phyloP scores from a whole-genome alignment of 1,284 basidiomycete genomes.

The Hypsizygus ulmarius region DNA sequence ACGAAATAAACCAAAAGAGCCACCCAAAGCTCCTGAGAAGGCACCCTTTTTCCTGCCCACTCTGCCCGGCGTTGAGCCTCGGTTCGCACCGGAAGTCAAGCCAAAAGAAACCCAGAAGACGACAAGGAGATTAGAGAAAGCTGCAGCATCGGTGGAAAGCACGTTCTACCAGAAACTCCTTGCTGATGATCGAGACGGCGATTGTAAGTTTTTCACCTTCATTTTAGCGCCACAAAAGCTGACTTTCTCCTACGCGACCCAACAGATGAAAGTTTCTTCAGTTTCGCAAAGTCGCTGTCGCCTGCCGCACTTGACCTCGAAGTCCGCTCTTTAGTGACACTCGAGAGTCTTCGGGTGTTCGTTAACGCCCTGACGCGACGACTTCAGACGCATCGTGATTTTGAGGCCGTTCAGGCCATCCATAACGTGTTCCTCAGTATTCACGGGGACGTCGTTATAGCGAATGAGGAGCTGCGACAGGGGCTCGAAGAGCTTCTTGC shows the following conservation, averaged over 20 bases:
- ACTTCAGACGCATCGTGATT: conserved; percentile 81
- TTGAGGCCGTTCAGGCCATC: conserved; percentile 93
- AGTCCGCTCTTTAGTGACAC: conserved; percentile 74
- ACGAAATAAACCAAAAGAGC: conserved; percentile 95
- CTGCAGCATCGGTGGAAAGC: conserved; percentile 61
- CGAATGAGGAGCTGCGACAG: conserved; percentile 59
- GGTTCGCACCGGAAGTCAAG: conserved; percentile 63
- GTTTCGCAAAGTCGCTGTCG: conserved; percentile 82
- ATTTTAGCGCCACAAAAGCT: neutral
- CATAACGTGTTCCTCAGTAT: conserved; percentile 82
- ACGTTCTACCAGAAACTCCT: conserved; percentile 69
- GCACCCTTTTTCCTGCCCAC: conserved; percentile 98
- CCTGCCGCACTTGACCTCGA: conserved; percentile 92
- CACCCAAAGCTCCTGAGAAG: conserved; percentile 91
- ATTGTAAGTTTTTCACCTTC: conserved; percentile 55
- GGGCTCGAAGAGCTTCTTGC: conserved; percentile 57
- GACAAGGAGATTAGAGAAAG: conserved; percentile 56
- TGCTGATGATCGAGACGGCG: conserved; percentile 54
- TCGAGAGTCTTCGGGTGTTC: conserved; percentile 69
- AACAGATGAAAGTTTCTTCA: conserved; percentile 81
- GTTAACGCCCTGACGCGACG: conserved; percentile 73
- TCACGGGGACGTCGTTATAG: conserved; percentile 81
- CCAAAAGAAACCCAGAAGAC: conserved; percentile 38
- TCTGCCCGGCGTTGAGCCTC: conserved; percentile 77
- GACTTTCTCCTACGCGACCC: neutral